A percentile compares a stretch with the other conserved stretches of the same genome.
Evolutionary conservation across 2,329 filamentous ascomycete species (phyloP).

Genomic region (Colletotrichum acutatum): DNA sequence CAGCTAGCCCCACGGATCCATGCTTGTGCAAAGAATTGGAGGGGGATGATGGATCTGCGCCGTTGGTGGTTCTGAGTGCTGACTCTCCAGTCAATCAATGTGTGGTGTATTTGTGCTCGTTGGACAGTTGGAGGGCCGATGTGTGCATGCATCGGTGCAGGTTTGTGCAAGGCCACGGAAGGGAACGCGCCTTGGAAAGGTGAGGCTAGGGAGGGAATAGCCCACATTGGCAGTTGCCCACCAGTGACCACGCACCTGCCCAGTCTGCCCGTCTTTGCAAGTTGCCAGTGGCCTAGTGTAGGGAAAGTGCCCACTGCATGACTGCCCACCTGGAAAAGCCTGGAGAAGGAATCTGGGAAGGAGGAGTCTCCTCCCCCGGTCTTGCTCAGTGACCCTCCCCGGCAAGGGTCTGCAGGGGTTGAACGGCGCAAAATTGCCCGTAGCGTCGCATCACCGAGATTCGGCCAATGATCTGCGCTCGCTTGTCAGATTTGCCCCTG

Average conservation of each 20-base stretch:
- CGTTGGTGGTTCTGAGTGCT: background rate
- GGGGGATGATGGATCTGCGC: background rate
- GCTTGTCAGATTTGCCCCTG: slow-evolving; percentile 18
- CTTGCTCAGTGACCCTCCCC: no score
- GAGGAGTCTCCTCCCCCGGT: no score
- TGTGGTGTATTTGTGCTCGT: background rate
- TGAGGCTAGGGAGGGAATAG: background rate
- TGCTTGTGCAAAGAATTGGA: background rate
- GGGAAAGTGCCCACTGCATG: no score
- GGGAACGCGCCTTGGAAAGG: background rate
- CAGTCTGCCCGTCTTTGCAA: no score
- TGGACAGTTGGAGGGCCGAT: slow-evolving; percentile 21
- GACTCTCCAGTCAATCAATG: background rate
- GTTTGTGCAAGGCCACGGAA: slow-evolving; percentile 7
- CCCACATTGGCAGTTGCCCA: background rate
- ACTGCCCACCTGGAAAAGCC: background rate
- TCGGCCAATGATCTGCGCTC: slow-evolving; percentile 11
- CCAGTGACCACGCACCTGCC: no score
- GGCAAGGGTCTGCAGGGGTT: slow-evolving; percentile 3
- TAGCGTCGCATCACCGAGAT: slow-evolving; percentile 1
- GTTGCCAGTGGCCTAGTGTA: no score
- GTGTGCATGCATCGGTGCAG: slow-evolving; percentile 19
- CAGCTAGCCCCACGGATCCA: background rate
- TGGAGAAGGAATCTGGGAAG: slow-evolving; percentile 6
- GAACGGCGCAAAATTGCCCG: slow-evolving; percentile 25